Evolutionary conservation across 495 filamentous ascomycete genomes (phyloP).

Genomic region (Aspergillus avenaceus): DNA sequence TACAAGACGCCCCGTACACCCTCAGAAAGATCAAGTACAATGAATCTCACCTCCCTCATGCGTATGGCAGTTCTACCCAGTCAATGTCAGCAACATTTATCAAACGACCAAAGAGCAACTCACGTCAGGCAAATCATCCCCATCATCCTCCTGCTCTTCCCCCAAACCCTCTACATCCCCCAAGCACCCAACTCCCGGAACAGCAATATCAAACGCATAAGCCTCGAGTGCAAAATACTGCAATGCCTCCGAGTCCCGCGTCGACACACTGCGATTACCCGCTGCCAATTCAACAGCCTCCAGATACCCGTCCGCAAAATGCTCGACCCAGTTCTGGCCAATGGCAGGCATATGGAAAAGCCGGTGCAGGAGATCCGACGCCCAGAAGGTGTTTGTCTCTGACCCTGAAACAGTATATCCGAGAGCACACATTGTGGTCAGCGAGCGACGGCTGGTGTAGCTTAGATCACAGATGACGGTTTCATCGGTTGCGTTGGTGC

Average conservation of each 20-base stretch:
- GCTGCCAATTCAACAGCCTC: slow-evolving; percentile 42
- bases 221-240: slow-evolving; percentile 57
- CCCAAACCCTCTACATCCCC: too few species aligned
- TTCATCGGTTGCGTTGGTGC: slow-evolving; percentile 51
- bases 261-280: slow-evolving; percentile 31
- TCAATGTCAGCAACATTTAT: background rate
- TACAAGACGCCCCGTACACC: background rate
- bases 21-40: slow-evolving; percentile 13
- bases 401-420: slow-evolving; percentile 47
- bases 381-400: slow-evolving; percentile 53
- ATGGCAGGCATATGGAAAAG: slow-evolving; percentile 51
- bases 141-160: slow-evolving; percentile 6
- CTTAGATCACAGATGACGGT: slow-evolving; percentile 60
- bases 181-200: slow-evolving; percentile 49
- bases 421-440: slow-evolving; percentile 48
- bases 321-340: slow-evolving; percentile 50
- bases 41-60: slow-evolving; percentile 31
- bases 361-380: slow-evolving; percentile 53
- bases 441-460: slow-evolving; percentile 42
- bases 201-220: slow-evolving; percentile 50
- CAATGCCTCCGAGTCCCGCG: slow-evolving; percentile 49
- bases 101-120: slow-evolving; percentile 1
- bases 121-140: slow-evolving; percentile 20
- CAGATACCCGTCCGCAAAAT: slow-evolving; percentile 51
- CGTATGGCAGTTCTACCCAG: slow-evolving; percentile 28